Percentiles rank a stretch among this genome's conserved stretches.
Evolutionary conservation across 2,329 filamentous ascomycete species (phyloP).

Genomic region (Stemphylium lycopersici): DNA sequence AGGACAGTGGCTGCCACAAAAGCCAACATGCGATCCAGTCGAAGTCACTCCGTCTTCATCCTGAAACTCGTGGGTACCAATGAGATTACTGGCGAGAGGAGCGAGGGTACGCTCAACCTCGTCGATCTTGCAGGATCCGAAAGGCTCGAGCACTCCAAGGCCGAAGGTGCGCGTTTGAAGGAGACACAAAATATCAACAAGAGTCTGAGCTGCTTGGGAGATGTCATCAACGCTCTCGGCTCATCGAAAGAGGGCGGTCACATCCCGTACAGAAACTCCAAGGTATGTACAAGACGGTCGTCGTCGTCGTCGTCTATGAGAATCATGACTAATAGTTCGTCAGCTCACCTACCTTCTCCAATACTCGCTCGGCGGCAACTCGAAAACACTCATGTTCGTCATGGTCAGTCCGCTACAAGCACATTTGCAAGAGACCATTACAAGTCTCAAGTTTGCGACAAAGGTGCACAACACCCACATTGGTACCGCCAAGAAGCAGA

Average conservation of each 20-base stretch:
- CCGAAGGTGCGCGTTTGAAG: slow-evolving; percentile 83
- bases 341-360: slow-evolving; percentile 90
- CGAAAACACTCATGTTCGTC: slow-evolving; percentile 98
- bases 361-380: slow-evolving; percentile 93
- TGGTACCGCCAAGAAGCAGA: slow-evolving; percentile 80
- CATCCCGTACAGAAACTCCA: slow-evolving; percentile 94
- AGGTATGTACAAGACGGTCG: slow-evolving; percentile 61
- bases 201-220: slow-evolving; percentile 86
- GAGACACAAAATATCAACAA: slow-evolving; percentile 99
- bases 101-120: slow-evolving; percentile 91
- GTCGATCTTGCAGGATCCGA: slow-evolving; percentile 96
- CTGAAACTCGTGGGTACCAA: slow-evolving; percentile 73
- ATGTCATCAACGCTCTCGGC: slow-evolving; percentile 93
- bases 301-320: neutral
- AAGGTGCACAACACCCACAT: slow-evolving; percentile 96
- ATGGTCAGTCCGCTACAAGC: slow-evolving; percentile 94
- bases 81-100: slow-evolving; percentile 76
- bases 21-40: slow-evolving; percentile 91
- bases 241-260: slow-evolving; percentile 77
- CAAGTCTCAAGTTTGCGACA: slow-evolving; percentile 92
- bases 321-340: slow-evolving; percentile 13
- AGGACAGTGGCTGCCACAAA: slow-evolving; percentile 95
- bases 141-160: slow-evolving; percentile 83
- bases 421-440: slow-evolving; percentile 90
- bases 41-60: slow-evolving; percentile 96